Percentiles rank a stretch among this genome's conserved stretches.
phyloP scores from a whole-genome alignment of 2,329 filamentous ascomycete genomes.

The Iodosphaeria phyllophila region DNA sequence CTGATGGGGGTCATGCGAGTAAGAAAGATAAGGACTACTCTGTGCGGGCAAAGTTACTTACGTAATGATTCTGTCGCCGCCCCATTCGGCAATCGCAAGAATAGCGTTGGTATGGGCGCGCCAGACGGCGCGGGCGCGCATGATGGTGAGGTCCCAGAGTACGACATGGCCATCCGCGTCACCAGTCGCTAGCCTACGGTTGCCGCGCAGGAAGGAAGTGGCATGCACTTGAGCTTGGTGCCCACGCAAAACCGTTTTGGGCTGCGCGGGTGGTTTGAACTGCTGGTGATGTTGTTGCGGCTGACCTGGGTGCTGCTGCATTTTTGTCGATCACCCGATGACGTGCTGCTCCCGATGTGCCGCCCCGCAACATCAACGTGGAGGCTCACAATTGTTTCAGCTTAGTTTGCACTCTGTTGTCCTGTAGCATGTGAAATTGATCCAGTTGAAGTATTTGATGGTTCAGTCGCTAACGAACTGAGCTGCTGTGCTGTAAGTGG shows the following conservation, averaged over 20 bases:
- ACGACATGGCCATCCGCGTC: conserved; percentile 84
- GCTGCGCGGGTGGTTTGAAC: conserved; percentile 17
- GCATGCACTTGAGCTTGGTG: conserved; percentile 68
- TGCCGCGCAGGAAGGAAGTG: conserved; percentile 51
- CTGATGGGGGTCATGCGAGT: background rate
- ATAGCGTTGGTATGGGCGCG: conserved; percentile 64
- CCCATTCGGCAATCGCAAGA: conserved; percentile 56
- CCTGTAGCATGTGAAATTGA: too few species aligned
- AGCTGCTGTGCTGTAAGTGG: too few species aligned
- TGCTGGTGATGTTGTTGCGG: background rate
- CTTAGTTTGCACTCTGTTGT: too few species aligned
- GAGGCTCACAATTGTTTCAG: too few species aligned
- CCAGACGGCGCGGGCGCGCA: conserved; percentile 73
- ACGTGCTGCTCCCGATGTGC: too few species aligned
- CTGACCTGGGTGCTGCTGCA: background rate
- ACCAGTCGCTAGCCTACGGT: conserved; percentile 63
- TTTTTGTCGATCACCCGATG: background rate
- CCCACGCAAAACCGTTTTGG: conserved; percentile 58
- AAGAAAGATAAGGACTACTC: background rate
- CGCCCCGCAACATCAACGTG: conserved; percentile 1
- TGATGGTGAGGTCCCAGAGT: conserved; percentile 67
- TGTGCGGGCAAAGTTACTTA: conserved; percentile 36
- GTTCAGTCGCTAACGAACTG: too few species aligned
- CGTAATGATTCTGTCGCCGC: conserved; percentile 61
- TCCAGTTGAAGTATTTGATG: too few species aligned